Evolutionary conservation across 2,329 filamentous ascomycete genomes (phyloP).

Genomic region (Eutypella sp.): DNA sequence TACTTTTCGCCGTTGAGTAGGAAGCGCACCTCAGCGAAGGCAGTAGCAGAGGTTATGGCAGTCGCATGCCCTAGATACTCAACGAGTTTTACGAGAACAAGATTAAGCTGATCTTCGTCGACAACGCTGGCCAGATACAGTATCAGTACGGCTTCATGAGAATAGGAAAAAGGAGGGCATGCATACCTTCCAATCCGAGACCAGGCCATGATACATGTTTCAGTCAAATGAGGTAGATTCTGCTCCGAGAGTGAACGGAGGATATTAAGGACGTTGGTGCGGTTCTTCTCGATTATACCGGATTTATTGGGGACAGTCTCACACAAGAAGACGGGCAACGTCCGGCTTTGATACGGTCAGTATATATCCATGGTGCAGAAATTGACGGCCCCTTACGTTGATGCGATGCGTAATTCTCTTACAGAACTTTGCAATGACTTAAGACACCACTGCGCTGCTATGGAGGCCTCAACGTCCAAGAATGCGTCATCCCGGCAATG

Average conservation of each 20-base stretch:
- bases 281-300: constrained; percentile 53
- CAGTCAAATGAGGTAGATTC: constrained; percentile 62
- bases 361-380: constrained; percentile 6
- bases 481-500: constrained; percentile 58
- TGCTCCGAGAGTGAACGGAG: constrained; percentile 69
- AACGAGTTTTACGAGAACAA: constrained; percentile 76
- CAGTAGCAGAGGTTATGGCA: constrained; percentile 70
- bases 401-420: constrained; percentile 77
- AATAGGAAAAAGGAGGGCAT: neutral
- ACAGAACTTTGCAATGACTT: constrained; percentile 77
- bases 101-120: constrained; percentile 76
- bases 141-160: neutral
- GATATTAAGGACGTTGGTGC: constrained; percentile 64
- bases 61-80: constrained; percentile 85
- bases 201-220: constrained; percentile 82
- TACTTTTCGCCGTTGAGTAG: neutral
- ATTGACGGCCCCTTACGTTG: constrained; percentile 49
- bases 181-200: constrained; percentile 71
- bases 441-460: constrained; percentile 74
- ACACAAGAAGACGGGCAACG: constrained; percentile 61
- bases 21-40: constrained; percentile 68
- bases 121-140: constrained; percentile 47
- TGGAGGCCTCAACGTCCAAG: constrained; percentile 62
- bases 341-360: constrained; percentile 41
- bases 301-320: constrained; percentile 13